Base-by-base conservation (phyloP, 2,329 filamentous ascomycete genomes). In the Trichoderma gracile region DNA sequence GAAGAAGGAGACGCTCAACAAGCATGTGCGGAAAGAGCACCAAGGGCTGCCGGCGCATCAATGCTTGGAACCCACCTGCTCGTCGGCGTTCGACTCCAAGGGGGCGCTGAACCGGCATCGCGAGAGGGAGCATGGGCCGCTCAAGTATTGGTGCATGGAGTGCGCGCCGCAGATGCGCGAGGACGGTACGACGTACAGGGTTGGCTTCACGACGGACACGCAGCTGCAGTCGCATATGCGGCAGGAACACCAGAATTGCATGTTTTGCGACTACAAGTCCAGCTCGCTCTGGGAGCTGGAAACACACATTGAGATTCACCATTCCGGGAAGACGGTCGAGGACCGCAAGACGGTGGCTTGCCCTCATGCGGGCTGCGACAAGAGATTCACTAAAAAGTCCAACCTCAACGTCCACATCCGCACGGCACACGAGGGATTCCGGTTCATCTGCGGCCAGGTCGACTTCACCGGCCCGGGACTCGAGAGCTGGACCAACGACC, bases 1-100 rank as follows among this genome's bases (percentile, higher is more conserved):
- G 67, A 97, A 97, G 77, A 89, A 92, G 73, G 88, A 92, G 68
- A 96, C 93, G 0, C 82, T 97, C 17, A 87, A 93, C 73, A 88
- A 90, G 58, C 94, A 98, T 74, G 85, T 97, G 67, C 86, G 89
- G 61, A 85, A 86, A 10, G 89, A 88, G 14, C 94, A 98, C 75
- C 79, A 94, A 45, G 81, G 88, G 30, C 77, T 89, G 65, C 86
- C 89, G 52, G 87, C 91, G 0, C 96, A 88, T 71, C 81, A 82
- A 5, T 98, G 94, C 75, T 79, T 81, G 1, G 81, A 89, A 64
- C 71, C 71, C 17, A 74, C 71, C 50, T 97, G 94, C 71, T 77
- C 79, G 0, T 84, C 85, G 66, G 87, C 86, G 2, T 97, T 95
- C 72, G 88, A 94, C 68, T 91, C 87, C 1, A 84, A 88, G 6